Conservation (phyloP, 192 early-diverging fungal genomes). For the Umbelopsis sp. region DNA sequence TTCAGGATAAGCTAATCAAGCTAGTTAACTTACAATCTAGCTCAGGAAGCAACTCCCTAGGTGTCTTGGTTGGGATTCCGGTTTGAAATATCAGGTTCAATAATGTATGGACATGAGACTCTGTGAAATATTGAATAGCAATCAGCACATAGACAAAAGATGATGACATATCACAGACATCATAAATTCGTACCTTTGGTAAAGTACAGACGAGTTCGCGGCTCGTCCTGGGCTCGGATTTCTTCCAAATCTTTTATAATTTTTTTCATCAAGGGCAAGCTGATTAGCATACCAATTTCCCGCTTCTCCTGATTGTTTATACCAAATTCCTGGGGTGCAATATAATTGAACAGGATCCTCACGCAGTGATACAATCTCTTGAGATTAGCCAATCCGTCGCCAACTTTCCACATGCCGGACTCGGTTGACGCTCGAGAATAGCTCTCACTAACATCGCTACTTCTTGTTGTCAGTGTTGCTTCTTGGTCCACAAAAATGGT, state of each 20-base stretch:
- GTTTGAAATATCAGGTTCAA: constrained; percentile 90
- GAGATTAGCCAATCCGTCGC: constrained; percentile 24
- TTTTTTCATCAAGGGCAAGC: constrained; percentile 73
- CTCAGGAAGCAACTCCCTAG: constrained; percentile 72
- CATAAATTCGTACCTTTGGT: constrained; percentile 70
- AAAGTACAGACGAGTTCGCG: constrained; percentile 88
- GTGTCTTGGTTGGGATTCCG: constrained; percentile 75
- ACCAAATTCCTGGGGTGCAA: constrained; percentile 93
- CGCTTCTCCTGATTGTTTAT: constrained; percentile 82
- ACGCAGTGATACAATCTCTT: constrained; percentile 77
- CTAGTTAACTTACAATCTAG: constrained; percentile 76
- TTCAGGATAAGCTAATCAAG: background rate
- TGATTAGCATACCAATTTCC: constrained; percentile 83
- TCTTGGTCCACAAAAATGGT: constrained; percentile 58
- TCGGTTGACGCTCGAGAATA: constrained; percentile 5
- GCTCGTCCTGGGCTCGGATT: constrained; percentile 49
- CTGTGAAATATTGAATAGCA: constrained; percentile 28
- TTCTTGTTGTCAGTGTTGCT: background rate
- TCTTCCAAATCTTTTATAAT: constrained; percentile 77
- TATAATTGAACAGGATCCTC: constrained; percentile 89
- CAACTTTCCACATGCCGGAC: background rate
- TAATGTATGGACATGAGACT: constrained; percentile 91
- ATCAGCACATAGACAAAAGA: too few species aligned
- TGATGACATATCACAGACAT: too few species aligned
- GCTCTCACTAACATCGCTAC: background rate